Base-by-base conservation (phyloP, 2,329 filamentous ascomycete species). In the Myriosclerotinia scirpicola region DNA sequence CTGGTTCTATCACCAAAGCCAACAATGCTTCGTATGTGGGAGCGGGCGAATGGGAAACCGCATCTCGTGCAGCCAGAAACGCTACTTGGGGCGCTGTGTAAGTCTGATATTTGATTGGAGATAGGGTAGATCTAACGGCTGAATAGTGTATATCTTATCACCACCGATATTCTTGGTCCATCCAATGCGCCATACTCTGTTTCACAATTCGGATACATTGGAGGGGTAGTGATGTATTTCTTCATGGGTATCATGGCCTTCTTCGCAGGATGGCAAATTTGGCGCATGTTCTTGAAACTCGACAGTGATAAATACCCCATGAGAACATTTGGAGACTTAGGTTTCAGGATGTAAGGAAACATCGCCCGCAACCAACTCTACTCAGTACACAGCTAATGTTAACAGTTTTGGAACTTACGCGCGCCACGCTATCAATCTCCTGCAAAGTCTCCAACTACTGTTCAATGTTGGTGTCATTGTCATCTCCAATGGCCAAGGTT, bases 391-490 rank as follows among this genome's bases (percentile, higher is more conserved):
- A 38, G 5, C 62, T 64, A 30, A 64, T 34, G 1, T 14, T 36
- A 14, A 26, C 5, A 64, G 62, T 53, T 82, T 77, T 66, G 83
- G 83, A 8, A 74, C 75, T 11, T 75, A 70, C 59, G 75, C 79
- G n/a, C 80, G 82, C 12, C 77, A 84, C 68, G 67, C 79, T 22
- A 77, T 82, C 75, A 84, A 84, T 71, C 67, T 81, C 53, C 74
- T 81, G 5, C 82, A 84, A 73, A 76, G 79, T 1, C 66, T 84
- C 44, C 79, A 80, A 68, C 75, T 84, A 52, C 70, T 86, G 34
- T 76, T 86, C 34, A 82, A 81, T 64, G 82, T 86, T 2, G 78
- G 80, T 7, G 76, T 85, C 55, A 77, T 86, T 61, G 81, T 85
- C 58, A 79, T 86, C 46, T 78, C 76, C 61, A 83, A 81, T 55